Conservation (phyloP, 2,329 filamentous ascomycete species). For the Colletotrichum gloeosporioides region DNA sequence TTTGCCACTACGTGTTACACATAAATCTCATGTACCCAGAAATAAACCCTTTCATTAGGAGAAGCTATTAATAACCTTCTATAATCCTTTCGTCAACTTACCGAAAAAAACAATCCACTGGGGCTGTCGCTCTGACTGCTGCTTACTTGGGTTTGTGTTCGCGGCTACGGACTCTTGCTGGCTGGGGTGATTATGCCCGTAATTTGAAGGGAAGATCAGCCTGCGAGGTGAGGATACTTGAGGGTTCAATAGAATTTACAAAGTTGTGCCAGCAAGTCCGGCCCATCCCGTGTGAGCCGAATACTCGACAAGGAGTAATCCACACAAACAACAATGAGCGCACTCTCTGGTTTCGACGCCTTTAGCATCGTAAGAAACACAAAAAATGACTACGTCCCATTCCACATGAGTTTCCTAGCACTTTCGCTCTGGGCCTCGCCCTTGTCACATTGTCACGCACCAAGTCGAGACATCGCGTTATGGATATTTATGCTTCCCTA, state of each 20-base stretch:
- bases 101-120: not conserved
- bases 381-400: not conserved
- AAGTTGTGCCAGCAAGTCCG: not conserved
- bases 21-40: not conserved
- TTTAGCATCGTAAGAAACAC: not conserved
- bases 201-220: not conserved
- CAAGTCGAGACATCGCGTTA: not conserved
- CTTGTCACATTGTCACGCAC: not conserved
- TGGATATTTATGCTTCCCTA: fast-evolving
- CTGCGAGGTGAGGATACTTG: not conserved
- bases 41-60: not conserved
- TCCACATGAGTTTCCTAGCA: not conserved
- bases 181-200: fast-evolving
- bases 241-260: not conserved
- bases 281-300: not conserved
- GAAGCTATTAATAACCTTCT: not conserved
- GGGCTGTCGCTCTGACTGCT: not conserved
- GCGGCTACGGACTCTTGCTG: not conserved
- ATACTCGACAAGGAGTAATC: not conserved
- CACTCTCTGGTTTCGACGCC: too few relatives aligned
- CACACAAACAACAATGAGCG: not conserved
- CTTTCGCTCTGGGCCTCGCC: not conserved
- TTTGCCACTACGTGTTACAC: not conserved
- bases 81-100: not conserved
- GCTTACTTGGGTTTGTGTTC: not conserved